phyloP scores from a whole-genome alignment of 140 eudicot genomes.

The Bidens hawaiensis region DNA sequence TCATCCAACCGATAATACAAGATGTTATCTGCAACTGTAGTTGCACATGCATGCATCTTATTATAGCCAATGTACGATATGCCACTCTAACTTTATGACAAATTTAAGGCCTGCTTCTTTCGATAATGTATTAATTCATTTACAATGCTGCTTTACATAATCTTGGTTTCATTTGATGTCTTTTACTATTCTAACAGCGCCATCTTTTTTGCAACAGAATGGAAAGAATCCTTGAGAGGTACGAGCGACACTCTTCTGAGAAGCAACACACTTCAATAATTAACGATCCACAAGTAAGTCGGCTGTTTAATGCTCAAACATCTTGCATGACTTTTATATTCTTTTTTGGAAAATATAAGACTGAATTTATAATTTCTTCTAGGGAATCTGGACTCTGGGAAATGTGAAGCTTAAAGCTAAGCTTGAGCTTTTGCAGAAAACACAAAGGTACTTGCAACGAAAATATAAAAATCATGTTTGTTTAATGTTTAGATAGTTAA shows the following conservation, averaged over 20 bases:
- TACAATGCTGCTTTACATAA: neutral
- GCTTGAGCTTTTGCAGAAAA: conserved; percentile 68
- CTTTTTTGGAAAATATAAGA: neutral
- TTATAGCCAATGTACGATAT: no score
- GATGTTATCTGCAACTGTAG: no score
- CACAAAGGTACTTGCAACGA: conserved; percentile 46
- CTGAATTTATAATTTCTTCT: conserved; percentile 5
- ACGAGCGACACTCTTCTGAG: conserved; percentile 67
- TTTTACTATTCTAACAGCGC: neutral
- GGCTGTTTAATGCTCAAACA: neutral
- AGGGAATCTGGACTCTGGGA: conserved; percentile 79
- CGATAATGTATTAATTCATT: neutral
- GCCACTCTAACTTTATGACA: neutral
- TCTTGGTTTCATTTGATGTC: conserved; percentile 6
- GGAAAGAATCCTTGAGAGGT: conserved; percentile 87
- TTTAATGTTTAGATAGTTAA: neutral
- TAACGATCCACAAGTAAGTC: conserved; percentile 48
- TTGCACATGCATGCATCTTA: no score
- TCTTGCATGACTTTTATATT: neutral
- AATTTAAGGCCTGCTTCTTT: neutral
- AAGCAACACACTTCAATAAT: conserved; percentile 46
- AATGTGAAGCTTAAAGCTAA: conserved; percentile 75
- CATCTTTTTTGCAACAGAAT: conserved; percentile 44
- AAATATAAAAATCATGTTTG: neutral
- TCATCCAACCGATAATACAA: no score